Conservation (phyloP, 495 filamentous ascomycete genomes). For the Pyronema domesticum region DNA sequence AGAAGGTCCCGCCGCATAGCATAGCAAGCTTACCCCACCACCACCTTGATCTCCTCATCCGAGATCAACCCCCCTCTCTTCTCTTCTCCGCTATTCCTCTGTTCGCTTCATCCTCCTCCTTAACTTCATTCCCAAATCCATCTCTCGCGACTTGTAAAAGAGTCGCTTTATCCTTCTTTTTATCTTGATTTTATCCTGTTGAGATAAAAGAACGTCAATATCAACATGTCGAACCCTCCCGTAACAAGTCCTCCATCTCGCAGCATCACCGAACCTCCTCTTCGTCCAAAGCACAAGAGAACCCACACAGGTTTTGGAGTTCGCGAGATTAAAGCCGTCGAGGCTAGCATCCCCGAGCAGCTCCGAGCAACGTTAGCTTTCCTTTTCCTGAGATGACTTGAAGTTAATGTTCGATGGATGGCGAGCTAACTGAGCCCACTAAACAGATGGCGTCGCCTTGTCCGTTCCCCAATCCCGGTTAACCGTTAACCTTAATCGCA, state of each 20-base stretch:
- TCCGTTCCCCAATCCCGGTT: conserved; percentile 25
- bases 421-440: background rate
- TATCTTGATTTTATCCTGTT: too few species aligned
- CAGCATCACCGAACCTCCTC: conserved; percentile 26
- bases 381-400: background rate
- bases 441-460: conserved; percentile 61
- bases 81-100: too few species aligned
- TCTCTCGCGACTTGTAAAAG: too few species aligned
- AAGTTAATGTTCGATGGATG: background rate
- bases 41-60: too few species aligned
- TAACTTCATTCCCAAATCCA: too few species aligned
- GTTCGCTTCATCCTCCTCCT: too few species aligned
- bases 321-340: conserved; percentile 78
- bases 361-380: conserved; percentile 56
- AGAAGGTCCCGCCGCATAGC: too few species aligned
- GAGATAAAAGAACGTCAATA: too few species aligned
- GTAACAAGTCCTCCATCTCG: conserved; percentile 22
- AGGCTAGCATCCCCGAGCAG: conserved; percentile 74
- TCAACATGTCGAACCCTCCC: conserved; percentile 5
- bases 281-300: conserved; percentile 82
- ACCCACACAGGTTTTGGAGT: conserved; percentile 84
- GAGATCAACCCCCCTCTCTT: too few species aligned
- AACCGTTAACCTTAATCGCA: background rate
- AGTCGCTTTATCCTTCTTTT: too few species aligned
- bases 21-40: too few species aligned